Conservation (phyloP, 805 yeast genomes). For the Hanseniaspora guilliermondii region DNA sequence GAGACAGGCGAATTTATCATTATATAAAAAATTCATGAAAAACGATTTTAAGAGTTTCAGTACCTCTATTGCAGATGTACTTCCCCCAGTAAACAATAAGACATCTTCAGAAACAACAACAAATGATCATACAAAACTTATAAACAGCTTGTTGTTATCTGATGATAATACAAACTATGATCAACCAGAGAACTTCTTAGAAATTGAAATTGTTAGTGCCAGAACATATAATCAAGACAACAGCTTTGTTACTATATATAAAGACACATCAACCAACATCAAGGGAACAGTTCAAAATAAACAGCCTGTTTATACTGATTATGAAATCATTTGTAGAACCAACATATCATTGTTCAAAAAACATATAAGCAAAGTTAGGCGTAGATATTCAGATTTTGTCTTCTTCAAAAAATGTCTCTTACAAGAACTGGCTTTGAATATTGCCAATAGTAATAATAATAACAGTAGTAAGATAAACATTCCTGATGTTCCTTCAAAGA, state of each 20-base stretch:
- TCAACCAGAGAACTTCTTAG: conserved; percentile 87
- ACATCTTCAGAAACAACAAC: not conserved
- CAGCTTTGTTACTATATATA: not conserved
- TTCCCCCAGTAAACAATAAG: not conserved
- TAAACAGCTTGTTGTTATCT: conserved; percentile 2
- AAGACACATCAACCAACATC: not conserved
- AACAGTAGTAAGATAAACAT: conserved; percentile 49
- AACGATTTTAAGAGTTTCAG: conserved; percentile 11
- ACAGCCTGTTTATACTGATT: conserved; percentile 65
- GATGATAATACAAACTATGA: conserved; percentile 39
- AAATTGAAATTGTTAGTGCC: conserved; percentile 57
- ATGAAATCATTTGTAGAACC: conserved; percentile 79
- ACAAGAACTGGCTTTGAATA: conserved; percentile 45
- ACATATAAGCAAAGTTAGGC: conserved; percentile 52
- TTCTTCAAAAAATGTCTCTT: conserved; percentile 61
- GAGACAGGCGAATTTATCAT: no score
- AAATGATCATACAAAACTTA: not conserved
- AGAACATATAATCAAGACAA: conserved; percentile 20
- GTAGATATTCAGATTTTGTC: conserved; percentile 86
- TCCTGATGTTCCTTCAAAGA: conserved; percentile 87
- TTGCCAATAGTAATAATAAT: conserved; percentile 11
- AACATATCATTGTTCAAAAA: conserved; percentile 78
- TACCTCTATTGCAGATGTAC: conserved; percentile 3
- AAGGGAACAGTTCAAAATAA: conserved; percentile 5
- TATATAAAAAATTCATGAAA: not conserved